A percentile compares a stretch with the other conserved stretches of the same genome.
Evolutionary conservation across 495 filamentous ascomycete genomes (phyloP).

Genomic region (Aspergillus asperescens): DNA sequence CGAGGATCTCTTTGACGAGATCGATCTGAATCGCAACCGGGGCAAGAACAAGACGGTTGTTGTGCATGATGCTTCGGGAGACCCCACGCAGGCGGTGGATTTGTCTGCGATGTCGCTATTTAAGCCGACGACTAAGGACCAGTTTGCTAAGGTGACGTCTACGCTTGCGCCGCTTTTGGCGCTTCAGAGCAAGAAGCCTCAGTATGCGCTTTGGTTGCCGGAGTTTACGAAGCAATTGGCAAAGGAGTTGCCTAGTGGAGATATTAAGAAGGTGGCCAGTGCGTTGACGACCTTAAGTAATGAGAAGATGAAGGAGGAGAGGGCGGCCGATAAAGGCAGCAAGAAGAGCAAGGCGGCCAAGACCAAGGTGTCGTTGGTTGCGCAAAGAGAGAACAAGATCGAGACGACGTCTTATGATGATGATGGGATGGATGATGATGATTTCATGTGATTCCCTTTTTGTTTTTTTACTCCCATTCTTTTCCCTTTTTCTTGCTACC

Average conservation of each 20-base stretch:
- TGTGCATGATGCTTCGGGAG: conserved; percentile 51
- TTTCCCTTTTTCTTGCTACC: neutral
- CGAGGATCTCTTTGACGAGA: conserved; percentile 78
- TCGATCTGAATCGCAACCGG: conserved; percentile 65
- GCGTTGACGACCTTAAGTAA: conserved; percentile 80
- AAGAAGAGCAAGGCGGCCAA: conserved; percentile 97
- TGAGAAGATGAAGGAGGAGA: conserved; percentile 99
- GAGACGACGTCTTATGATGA: conserved; percentile 72
- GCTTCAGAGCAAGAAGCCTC: conserved; percentile 74
- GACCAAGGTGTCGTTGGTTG: conserved; percentile 79
- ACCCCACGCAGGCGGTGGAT: conserved; percentile 76
- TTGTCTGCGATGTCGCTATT: conserved; percentile 75
- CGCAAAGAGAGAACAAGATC: conserved; percentile 58
- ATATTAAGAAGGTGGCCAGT: conserved; percentile 92
- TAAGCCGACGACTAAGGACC: conserved; percentile 78
- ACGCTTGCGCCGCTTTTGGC: conserved; percentile 70
- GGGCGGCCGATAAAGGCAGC: conserved; percentile 83
- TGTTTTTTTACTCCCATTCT: conserved; percentile 8
- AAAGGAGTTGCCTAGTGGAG: conserved; percentile 81
- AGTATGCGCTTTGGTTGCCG: conserved; percentile 82
- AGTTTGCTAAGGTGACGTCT: conserved; percentile 72
- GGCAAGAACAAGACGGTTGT: conserved; percentile 58
- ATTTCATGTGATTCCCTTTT: conserved; percentile 57
- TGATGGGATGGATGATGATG: conserved; percentile 70
- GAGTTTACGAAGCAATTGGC: conserved; percentile 83